Percentiles rank a stretch among this genome's conserved stretches.
phyloP scores from a whole-genome alignment of 305 asterid genomes.

The Fraxinus nigra region DNA sequence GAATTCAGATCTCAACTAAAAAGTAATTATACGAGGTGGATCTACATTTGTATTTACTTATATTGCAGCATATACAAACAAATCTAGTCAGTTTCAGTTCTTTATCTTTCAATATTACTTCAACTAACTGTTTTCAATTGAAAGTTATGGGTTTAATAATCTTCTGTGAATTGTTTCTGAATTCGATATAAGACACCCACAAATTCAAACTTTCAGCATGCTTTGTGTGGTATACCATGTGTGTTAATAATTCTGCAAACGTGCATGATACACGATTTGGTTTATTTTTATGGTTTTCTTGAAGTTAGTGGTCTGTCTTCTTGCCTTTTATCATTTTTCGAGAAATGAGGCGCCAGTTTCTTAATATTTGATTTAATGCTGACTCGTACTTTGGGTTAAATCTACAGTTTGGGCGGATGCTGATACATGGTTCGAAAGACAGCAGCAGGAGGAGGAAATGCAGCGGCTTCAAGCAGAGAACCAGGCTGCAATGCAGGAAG shows the following conservation, averaged over 20 bases:
- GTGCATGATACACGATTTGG: background rate
- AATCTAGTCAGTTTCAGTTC: background rate
- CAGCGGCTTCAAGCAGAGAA: conserved; percentile 84
- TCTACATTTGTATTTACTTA: background rate
- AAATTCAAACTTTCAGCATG: background rate
- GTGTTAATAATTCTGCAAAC: background rate
- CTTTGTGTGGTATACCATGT: background rate
- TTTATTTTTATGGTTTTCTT: background rate
- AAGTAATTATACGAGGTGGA: background rate
- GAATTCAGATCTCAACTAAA: background rate
- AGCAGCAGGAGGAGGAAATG: conserved; percentile 90
- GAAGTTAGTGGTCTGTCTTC: background rate
- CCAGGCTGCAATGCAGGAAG: conserved; percentile 68
- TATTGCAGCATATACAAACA: background rate
- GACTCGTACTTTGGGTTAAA: conserved; percentile 12
- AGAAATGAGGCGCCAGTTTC: background rate
- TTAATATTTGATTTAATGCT: conserved; percentile 4
- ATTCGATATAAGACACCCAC: background rate
- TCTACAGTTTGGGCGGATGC: conserved; percentile 96
- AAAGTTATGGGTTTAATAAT: background rate
- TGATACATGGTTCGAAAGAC: conserved; percentile 94
- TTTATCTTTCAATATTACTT: background rate
- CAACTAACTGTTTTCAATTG: background rate
- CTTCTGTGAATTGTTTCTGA: background rate
- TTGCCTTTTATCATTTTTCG: background rate